Percentiles rank a stretch among this genome's conserved stretches.
Evolutionary conservation across 805 yeast species (phyloP).

Genomic region (Metschnikowia lunata): DNA sequence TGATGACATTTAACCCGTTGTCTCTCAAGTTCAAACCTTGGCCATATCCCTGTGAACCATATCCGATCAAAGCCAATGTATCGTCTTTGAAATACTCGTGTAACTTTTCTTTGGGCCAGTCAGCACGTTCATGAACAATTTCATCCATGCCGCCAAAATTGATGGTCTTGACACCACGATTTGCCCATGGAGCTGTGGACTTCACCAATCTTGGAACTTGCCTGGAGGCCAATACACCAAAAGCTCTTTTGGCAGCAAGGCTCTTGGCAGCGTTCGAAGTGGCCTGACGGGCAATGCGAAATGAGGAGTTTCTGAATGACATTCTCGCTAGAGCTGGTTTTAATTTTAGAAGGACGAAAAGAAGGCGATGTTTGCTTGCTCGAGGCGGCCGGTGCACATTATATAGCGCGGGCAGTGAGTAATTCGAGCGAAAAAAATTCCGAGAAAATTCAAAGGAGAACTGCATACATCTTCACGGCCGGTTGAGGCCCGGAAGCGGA

Average conservation of each 20-base stretch:
- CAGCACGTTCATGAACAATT: constrained; percentile 96
- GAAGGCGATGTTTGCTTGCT: background rate
- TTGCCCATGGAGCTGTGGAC: constrained; percentile 46
- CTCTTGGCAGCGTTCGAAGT: constrained; percentile 38
- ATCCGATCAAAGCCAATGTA: constrained; percentile 95
- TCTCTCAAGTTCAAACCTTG: constrained; percentile 99
- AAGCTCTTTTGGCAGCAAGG: constrained; percentile 60
- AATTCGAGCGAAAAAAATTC: constrained; percentile 2
- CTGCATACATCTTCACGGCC: constrained; percentile 1
- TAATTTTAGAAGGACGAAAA: constrained; percentile 4
- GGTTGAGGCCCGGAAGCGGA: constrained; percentile 17
- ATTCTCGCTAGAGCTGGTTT: constrained; percentile 18
- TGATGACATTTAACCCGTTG: constrained; percentile 94
- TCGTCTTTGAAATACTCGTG: constrained; percentile 96
- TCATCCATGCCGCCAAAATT: constrained; percentile 95
- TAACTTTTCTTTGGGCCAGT: constrained; percentile 98
- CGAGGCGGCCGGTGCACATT: constrained; percentile 4
- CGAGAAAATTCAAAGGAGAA: background rate
- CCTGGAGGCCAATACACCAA: constrained; percentile 52
- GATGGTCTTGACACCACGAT: constrained; percentile 93
- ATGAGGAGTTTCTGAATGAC: constrained; percentile 43
- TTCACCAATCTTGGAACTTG: constrained; percentile 33
- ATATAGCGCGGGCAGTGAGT: constrained; percentile 7
- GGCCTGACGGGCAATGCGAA: constrained; percentile 46
- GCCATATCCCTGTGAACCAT: constrained; percentile 99